Evolutionary conservation across 257 asterid species (phyloP).

Genomic region (Plantago ovata): DNA sequence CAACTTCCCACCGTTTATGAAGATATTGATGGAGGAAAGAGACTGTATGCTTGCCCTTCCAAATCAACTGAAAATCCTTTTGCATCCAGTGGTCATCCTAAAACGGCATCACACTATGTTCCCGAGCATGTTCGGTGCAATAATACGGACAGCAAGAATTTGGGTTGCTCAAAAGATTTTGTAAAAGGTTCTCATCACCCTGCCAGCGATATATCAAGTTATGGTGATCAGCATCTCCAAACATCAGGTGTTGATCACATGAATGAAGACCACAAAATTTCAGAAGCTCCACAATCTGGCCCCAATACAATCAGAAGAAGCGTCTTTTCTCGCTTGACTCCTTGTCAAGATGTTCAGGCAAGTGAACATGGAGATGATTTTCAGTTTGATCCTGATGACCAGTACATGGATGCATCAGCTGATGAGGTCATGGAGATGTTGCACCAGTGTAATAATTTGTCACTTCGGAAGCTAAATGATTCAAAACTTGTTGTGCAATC

Average conservation of each 20-base stretch:
- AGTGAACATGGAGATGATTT: conserved; percentile 24
- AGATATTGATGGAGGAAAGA: conserved; percentile 23
- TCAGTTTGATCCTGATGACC: conserved; percentile 19
- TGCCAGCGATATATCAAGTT: conserved; percentile 31
- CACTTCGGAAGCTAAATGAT: conserved; percentile 27
- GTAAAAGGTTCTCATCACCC: conserved; percentile 18
- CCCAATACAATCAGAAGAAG: conserved; percentile 38
- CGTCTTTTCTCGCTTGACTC: conserved; percentile 61
- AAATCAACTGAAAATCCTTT: conserved; percentile 22
- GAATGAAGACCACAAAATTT: conserved; percentile 20
- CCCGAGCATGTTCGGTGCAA: conserved; percentile 25
- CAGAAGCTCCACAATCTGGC: conserved; percentile 31
- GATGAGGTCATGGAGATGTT: conserved; percentile 61
- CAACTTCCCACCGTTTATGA: conserved; percentile 12
- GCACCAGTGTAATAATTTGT: conserved; percentile 28
- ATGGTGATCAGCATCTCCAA: conserved; percentile 16
- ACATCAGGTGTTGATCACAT: conserved; percentile 18
- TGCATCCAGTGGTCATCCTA: conserved; percentile 23
- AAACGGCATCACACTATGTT: conserved; percentile 16
- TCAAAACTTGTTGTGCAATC: conserved; percentile 23
- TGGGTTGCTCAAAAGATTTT: conserved; percentile 17
- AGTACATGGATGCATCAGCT: conserved; percentile 44
- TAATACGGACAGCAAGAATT: conserved; percentile 26
- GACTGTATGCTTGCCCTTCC: conserved; percentile 19
- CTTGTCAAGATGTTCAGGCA: conserved; percentile 15